Conservation (phyloP, 2,329 filamentous ascomycete species). For the Cadophora malorum region DNA sequence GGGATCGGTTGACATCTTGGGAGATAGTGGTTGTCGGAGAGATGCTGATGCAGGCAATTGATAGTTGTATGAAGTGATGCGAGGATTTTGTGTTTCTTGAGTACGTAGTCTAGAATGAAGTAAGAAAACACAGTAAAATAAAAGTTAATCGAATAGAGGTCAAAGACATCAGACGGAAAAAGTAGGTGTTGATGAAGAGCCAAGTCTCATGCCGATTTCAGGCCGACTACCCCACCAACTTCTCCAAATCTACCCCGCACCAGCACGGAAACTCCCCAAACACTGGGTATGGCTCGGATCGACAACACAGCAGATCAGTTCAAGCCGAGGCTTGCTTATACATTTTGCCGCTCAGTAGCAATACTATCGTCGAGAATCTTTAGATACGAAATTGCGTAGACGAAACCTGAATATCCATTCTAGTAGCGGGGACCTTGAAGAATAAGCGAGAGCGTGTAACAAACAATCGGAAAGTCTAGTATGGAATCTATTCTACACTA, state of each 20-base stretch:
- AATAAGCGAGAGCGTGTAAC: not conserved
- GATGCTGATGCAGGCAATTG: not conserved
- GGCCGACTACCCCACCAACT: not conserved
- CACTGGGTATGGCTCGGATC: too few relatives aligned
- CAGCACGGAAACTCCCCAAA: not conserved
- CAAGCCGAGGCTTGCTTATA: not conserved
- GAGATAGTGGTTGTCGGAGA: not conserved
- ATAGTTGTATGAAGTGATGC: too few relatives aligned
- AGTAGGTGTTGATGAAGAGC: not conserved
- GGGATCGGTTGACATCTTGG: slow-evolving; percentile 49
- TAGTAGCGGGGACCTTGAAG: not conserved
- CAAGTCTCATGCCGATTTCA: not conserved
- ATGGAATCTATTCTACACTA: not conserved
- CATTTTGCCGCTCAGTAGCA: not conserved
- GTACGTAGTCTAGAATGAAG: too few relatives aligned
- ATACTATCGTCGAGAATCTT: not conserved
- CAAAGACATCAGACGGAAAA: not conserved
- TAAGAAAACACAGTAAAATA: too few relatives aligned
- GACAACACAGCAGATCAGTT: not conserved
- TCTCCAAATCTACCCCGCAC: slow-evolving; percentile 6
- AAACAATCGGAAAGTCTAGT: too few relatives aligned
- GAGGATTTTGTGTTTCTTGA: too few relatives aligned
- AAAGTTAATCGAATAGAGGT: too few relatives aligned
- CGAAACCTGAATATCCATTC: not conserved
- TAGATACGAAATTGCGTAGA: not conserved